Evolutionary conservation across 148 eudicot genomes (phyloP).

Genomic region (Suaeda aralocaspica): DNA sequence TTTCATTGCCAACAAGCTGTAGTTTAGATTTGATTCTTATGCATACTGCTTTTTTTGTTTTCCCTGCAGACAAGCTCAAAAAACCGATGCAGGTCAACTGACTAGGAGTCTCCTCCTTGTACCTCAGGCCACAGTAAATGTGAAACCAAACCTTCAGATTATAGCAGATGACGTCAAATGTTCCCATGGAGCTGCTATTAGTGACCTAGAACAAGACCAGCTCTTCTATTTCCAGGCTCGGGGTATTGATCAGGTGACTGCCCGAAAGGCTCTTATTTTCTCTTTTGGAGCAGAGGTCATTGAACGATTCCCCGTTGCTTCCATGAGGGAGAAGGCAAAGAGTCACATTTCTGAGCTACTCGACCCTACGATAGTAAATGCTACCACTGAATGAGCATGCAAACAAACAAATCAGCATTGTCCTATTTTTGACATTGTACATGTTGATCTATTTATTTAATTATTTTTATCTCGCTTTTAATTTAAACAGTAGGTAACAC

Average conservation of each 20-base stretch:
- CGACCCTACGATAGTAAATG: constrained; percentile 23
- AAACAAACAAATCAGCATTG: background rate
- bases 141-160: constrained; percentile 84
- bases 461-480: no score
- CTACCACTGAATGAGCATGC: background rate
- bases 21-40: background rate
- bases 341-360: constrained; percentile 45
- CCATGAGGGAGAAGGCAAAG: constrained; percentile 55
- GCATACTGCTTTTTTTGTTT: background rate
- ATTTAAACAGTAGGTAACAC: background rate
- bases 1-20: background rate
- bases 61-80: constrained; percentile 67
- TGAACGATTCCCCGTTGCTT: constrained; percentile 47
- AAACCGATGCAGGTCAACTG: constrained; percentile 94
- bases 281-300: constrained; percentile 86
- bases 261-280: constrained; percentile 76
- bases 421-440: background rate
- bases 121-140: constrained; percentile 85
- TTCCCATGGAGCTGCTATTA: constrained; percentile 89
- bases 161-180: constrained; percentile 94
- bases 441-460: background rate
- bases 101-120: constrained; percentile 82
- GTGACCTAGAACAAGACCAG: constrained; percentile 84
- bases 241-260: constrained; percentile 65
- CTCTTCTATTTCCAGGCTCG: constrained; percentile 87